Base-by-base conservation (phyloP, 2,329 filamentous ascomycete species). In the Penicillium occitanis region DNA sequence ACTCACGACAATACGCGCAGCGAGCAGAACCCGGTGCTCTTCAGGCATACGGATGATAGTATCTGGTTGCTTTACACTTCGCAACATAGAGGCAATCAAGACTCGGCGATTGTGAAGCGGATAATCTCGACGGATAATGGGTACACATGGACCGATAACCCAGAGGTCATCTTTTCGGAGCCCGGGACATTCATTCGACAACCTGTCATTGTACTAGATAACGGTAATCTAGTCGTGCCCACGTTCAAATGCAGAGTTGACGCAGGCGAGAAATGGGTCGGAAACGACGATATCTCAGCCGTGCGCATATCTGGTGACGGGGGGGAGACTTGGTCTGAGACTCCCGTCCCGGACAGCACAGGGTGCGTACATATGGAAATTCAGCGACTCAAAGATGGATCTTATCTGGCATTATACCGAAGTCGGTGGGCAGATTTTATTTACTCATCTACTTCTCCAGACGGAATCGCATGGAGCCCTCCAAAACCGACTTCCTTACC, bases 321-420 rank as follows among this genome's bases (percentile, higher is more conserved):
- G 4, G 81, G 81, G 2, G 61, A 71, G 25, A 79, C 77, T 0
- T 83, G 81, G 81, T 63, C 58, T 0, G 80, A 82, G 66, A 78
- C 69, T 1, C 69, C 72, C 17, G 73, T 82, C 0, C 75, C 76
- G 0, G 73, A 78, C 0, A 79, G 78, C 7, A 71, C 73, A 1
- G 81, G 81, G 0, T 71, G 74, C 2, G 80, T 83, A 0, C 81
- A 83, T 66, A 83, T 82, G 81, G 80, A 80, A 44, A 79, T 81
- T 22, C 57, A 79, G 1, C 66, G 71, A 0, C 74, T 73, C 6
- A 70, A 70, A 0, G 65, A 70, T 1, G 69, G 71, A 0, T 69
- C 69, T 0, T 82, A 78, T 40, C 67, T 81, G 2, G 77, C 74
- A 0, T 73, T 82, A 25, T 82, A 74, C 68, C 77, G 80, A 28